These are phyloP conservation scores for Ophiocordyceps robertsii DNA, from an alignment of 2,329 filamentous ascomycete genomes.

Conservation along the genomic window DNA sequence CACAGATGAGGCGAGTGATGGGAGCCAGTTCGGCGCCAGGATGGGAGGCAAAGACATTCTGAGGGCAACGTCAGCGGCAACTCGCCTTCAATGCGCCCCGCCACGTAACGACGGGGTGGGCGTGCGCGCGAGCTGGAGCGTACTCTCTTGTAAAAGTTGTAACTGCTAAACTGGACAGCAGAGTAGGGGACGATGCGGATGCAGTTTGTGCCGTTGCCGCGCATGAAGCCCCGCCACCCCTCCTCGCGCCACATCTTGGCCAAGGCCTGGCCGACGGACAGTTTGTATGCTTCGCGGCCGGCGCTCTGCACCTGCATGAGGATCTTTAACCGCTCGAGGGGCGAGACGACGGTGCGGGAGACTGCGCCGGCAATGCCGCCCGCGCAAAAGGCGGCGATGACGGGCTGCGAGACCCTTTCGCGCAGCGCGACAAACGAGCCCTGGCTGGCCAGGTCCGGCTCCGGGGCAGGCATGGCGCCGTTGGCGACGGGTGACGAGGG, in stretches of 20 bases:
- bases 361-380: conserved; percentile 91
- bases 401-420: conserved; percentile 59
- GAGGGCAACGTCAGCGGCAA: conserved; percentile 2
- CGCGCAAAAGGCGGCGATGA: conserved; percentile 83
- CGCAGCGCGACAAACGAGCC: conserved; percentile 21
- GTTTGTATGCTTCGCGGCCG: conserved; percentile 82
- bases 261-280: conserved; percentile 79
- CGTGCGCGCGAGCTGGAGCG: conserved; percentile 13
- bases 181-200: conserved; percentile 97
- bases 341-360: conserved; percentile 94
- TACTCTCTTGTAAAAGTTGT: conserved; percentile 93
- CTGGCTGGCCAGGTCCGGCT: conserved; percentile 14
- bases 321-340: conserved; percentile 91
- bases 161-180: conserved; percentile 94
- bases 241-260: conserved; percentile 95
- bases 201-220: conserved; percentile 96
- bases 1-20: conserved; percentile 69
- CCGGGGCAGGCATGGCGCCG: conserved; percentile 8
- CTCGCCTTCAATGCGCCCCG: background rate
- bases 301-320: conserved; percentile 92
- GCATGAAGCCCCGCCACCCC: conserved; percentile 94
- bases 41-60: conserved; percentile 63
- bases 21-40: conserved; percentile 64
- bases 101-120: background rate
- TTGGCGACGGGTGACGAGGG: conserved; percentile 2